Base-by-base conservation (phyloP, 2,329 filamentous ascomycete genomes). In the Botrytis elliptica region DNA sequence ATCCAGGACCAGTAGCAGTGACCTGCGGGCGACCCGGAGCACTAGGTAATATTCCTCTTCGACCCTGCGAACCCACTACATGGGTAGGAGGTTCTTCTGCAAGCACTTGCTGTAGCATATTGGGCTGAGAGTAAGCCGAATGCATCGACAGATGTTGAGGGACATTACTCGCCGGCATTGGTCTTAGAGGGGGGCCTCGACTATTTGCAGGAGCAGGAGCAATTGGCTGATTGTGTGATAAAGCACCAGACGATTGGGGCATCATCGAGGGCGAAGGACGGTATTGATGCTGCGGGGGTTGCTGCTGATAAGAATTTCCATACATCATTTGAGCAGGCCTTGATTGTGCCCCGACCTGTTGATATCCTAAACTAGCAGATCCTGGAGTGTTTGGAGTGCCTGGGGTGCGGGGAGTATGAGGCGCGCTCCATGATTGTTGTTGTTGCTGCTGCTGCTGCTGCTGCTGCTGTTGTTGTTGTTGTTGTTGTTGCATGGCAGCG, bases 31-130 rank as follows among this genome's bases (percentile, higher is more conserved):
- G 88, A 62, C 95, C 95, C 44, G 94, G 94, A 75, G 95, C 94
- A 79, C 94, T 97, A 25, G 95, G 95, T 75, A 98, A 85, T 57
- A 98, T 97, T 67, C 95, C 95, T 77, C 95, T 90, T 76, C 95
- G 91, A 74, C 95, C 95, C 84, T 98, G 95, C 40, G 95, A 97
- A 71, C 95, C 95, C 72, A 98, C 95, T 67, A 98, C 95, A 81
- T 98, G 95, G 46, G 94, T 96, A 25, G 93, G 93, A 79, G 91
- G 89, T 20, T 91, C 89, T 49, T 89, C 89, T 74, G 85, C 86
- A 74, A 88, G 82, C 78, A 88, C 87, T 57, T 78, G 85, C 81
- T 85, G 88, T 79, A 83, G 80, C 86, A 90, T 89, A 77, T 88
- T 82, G 75, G 84, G 84, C 75, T 88, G 87, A 71, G 86, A 88